Percentiles rank a stretch among this genome's conserved stretches.
Evolutionary conservation across 129 eudicot species (phyloP).

Genomic region (Deinandra increscens): DNA sequence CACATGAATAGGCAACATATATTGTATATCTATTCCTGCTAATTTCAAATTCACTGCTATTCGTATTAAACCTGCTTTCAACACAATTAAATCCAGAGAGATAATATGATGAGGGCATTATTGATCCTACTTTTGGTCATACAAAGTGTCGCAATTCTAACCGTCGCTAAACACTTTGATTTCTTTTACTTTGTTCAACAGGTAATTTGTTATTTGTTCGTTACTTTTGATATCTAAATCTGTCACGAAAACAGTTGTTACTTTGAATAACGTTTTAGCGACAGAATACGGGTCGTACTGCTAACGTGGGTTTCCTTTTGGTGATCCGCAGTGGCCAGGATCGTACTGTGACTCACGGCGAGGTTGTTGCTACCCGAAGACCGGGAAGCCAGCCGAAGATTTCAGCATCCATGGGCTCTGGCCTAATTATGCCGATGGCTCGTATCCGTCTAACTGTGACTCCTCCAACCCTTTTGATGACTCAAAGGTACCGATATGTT

Average conservation of each 20-base stretch:
- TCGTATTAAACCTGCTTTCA: slow-evolving; percentile 7
- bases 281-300: not conserved
- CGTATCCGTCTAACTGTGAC: slow-evolving; percentile 76
- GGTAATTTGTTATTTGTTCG: slow-evolving; percentile 25
- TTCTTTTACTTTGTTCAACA: slow-evolving; percentile 67
- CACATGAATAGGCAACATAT: slow-evolving; percentile 1
- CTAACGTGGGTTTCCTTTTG: not conserved
- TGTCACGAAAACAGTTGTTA: not conserved
- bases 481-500: slow-evolving; percentile 42
- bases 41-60: too few relatives aligned
- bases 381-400: slow-evolving; percentile 77
- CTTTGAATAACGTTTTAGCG: too few relatives aligned
- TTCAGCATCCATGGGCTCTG: slow-evolving; percentile 84
- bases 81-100: slow-evolving; percentile 16
- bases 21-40: slow-evolving; percentile 7
- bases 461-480: slow-evolving; percentile 50
- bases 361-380: slow-evolving; percentile 72
- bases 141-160: slow-evolving; percentile 32
- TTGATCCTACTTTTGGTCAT: slow-evolving; percentile 22
- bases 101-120: slow-evolving; percentile 28
- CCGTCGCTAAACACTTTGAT: slow-evolving; percentile 44
- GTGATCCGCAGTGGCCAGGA: slow-evolving; percentile 71
- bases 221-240: not conserved
- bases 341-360: slow-evolving; percentile 62
- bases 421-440: slow-evolving; percentile 66